phyloP scores from a whole-genome alignment of 169 alveolate species.

The Plasmodium berghei region DNA sequence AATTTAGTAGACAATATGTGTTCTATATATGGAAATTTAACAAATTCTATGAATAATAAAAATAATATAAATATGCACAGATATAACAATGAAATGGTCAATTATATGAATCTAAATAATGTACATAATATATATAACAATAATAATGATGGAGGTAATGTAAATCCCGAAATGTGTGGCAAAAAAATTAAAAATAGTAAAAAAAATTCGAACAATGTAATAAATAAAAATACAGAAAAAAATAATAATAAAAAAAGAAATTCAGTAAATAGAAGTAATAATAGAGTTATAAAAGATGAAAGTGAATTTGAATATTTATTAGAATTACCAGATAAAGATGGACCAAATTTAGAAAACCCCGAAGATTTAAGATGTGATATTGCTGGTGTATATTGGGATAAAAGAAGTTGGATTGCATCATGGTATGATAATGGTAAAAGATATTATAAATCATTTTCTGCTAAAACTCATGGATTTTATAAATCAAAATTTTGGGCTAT shows the following conservation, averaged over 20 bases:
- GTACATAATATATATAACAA: background rate
- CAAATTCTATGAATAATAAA: too few species aligned
- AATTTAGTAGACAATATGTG: too few species aligned
- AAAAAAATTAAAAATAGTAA: constrained; percentile 47
- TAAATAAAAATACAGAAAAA: constrained; percentile 47
- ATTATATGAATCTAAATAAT: too few species aligned
- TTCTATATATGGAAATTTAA: too few species aligned
- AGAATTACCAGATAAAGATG: constrained; percentile 79
- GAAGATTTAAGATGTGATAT: constrained; percentile 85
- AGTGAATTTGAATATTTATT: constrained; percentile 86
- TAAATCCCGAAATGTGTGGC: background rate
- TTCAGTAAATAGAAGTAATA: constrained; percentile 18
- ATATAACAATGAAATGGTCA: too few species aligned
- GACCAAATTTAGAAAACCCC: constrained; percentile 80
- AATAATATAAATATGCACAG: too few species aligned
- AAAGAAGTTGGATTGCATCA: constrained; percentile 91
- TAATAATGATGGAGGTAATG: too few species aligned
- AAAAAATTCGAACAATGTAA: constrained; percentile 7
- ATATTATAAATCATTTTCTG: constrained; percentile 87
- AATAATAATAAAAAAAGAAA: constrained; percentile 22
- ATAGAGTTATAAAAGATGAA: constrained; percentile 75
- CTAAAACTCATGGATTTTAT: constrained; percentile 89
- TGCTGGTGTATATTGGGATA: constrained; percentile 91
- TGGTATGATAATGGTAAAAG: constrained; percentile 88
- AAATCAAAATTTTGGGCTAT: constrained; percentile 88